Evolutionary conservation across 345 rosid genomes (phyloP), one percentile per base, ranked within the genome.

Genomic region (Sisymbrium altissimum): DNA sequence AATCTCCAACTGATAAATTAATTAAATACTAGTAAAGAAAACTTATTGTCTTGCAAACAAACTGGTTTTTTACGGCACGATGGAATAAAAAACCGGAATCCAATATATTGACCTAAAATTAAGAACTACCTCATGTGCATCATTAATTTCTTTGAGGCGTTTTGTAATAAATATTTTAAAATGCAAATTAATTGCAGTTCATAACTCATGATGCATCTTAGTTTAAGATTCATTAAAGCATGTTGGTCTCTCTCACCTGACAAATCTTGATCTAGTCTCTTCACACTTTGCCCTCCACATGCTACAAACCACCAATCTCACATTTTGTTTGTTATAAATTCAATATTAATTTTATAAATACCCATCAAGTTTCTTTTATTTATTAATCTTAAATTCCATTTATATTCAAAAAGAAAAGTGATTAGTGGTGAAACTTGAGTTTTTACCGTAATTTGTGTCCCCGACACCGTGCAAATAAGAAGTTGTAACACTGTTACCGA

Each of bases 391-490:
- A 19, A 74, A 32, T 39, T 15, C 13, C 4, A 29, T 27, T 38
- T 29, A 23, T 10, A 23, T 52, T 52, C 12, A 6, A 2, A 10
- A 52, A 18, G 13, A 62, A 70, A 7, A 36, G 15, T 55, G 23
- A 2, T 11, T 7, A 64, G 48, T 56, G 76, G 76, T 70, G 76
- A 64, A 70, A 55, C 66, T 64, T 63, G 55, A 70, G 46, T 33
- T 65, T 65, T 77, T 63, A 76, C 71, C 66, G 79, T 76, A 54
- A 63, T 69, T 4, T 76, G 75, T 76, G 80, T 76, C 75, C 70
- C 75, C 75, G 75, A 76, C 76, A 77, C 80, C 80, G 76, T 77
- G 80, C 76, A 77, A 71, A 65, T 64, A 41, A 77, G 80, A 77
- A 71, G 64, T 64, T 57, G 71, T 21, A 57, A 56, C 80, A 65